These are phyloP conservation scores for Hygrophorus russula DNA, from an alignment of 768 basidiomycete genomes.

Conservation along the genomic window DNA sequence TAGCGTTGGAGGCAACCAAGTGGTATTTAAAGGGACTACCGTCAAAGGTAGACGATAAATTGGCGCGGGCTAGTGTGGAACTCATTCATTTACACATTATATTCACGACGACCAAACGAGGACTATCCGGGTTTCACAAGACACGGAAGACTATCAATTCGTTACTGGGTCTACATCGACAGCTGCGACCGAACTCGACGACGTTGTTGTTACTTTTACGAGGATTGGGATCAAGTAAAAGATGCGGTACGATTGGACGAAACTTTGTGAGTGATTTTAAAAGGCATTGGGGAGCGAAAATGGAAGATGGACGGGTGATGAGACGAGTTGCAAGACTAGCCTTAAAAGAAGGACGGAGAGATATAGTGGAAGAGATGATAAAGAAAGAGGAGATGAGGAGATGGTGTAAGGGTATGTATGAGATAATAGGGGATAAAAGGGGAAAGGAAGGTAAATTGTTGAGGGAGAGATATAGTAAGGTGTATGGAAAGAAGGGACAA, in stretches of 20 bases:
- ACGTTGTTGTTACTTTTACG: conserved; percentile 52
- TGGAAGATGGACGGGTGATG: conserved; percentile 48
- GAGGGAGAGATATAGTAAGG: conserved; percentile 14
- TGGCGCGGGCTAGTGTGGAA: conserved; percentile 28
- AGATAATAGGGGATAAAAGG: conserved; percentile 9
- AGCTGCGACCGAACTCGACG: conserved; percentile 42
- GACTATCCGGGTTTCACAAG: conserved; percentile 32
- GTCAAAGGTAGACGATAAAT: conserved; percentile 21
- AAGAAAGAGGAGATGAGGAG: not conserved
- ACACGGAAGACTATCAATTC: conserved; percentile 31
- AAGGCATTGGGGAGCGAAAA: conserved; percentile 40
- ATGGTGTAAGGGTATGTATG: conserved; percentile 11
- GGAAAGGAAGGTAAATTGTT: conserved; percentile 9
- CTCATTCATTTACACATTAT: conserved; percentile 46
- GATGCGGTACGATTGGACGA: conserved; percentile 45
- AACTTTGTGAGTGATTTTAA: conserved; percentile 33
- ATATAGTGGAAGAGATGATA: conserved; percentile 29
- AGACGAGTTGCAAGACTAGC: conserved; percentile 49
- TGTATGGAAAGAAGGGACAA: conserved; percentile 21
- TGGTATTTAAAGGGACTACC: conserved; percentile 43
- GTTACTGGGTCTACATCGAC: conserved; percentile 34
- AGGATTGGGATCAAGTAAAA: conserved; percentile 33
- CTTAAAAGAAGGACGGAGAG: conserved; percentile 51
- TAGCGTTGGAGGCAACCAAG: conserved; percentile 34
- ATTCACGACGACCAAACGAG: conserved; percentile 19